Conservation (phyloP, 2,329 filamentous ascomycete species). For the Fusarium gaditjirri region DNA sequence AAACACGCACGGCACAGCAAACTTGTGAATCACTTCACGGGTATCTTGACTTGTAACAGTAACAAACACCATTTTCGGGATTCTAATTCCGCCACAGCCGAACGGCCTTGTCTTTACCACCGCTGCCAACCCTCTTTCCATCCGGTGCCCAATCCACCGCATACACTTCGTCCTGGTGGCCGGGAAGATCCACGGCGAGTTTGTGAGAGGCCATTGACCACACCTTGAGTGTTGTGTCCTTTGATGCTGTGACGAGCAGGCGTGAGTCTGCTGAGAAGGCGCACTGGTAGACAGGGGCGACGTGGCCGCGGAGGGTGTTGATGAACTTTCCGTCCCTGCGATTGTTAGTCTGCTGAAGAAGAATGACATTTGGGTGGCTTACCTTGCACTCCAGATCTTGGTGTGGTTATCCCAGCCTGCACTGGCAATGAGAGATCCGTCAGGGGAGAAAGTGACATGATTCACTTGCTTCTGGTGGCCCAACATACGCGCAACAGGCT, state of each 20-base stretch:
- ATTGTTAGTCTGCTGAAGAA: conserved; percentile 17
- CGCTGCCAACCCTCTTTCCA: conserved; percentile 87
- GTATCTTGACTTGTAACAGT: conserved; percentile 39
- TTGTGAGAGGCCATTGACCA: conserved; percentile 92
- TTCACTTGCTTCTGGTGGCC: conserved; percentile 98
- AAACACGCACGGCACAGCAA: conserved; percentile 29
- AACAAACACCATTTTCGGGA: conserved; percentile 28
- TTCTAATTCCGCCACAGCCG: conserved; percentile 71
- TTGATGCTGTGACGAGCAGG: conserved; percentile 86
- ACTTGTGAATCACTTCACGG: conserved; percentile 31
- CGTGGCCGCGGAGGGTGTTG: conserved; percentile 87
- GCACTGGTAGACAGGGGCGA: conserved; percentile 89
- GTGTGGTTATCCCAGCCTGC: conserved; percentile 94
- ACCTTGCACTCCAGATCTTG: conserved; percentile 87
- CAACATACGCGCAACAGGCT: conserved; percentile 87
- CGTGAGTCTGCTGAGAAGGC: conserved; percentile 92
- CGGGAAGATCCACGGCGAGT: conserved; percentile 81
- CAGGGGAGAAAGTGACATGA: conserved; percentile 92
- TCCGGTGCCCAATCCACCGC: conserved; percentile 96
- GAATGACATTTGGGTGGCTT: conserved; percentile 43
- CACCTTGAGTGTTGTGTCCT: conserved; percentile 93
- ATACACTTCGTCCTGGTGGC: conserved; percentile 93
- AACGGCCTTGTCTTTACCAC: conserved; percentile 89
- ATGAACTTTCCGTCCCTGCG: conserved; percentile 78
- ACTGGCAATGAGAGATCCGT: conserved; percentile 87